Conservation (phyloP, 1,139 yeast species). For the Yamadazyma taylorii region DNA sequence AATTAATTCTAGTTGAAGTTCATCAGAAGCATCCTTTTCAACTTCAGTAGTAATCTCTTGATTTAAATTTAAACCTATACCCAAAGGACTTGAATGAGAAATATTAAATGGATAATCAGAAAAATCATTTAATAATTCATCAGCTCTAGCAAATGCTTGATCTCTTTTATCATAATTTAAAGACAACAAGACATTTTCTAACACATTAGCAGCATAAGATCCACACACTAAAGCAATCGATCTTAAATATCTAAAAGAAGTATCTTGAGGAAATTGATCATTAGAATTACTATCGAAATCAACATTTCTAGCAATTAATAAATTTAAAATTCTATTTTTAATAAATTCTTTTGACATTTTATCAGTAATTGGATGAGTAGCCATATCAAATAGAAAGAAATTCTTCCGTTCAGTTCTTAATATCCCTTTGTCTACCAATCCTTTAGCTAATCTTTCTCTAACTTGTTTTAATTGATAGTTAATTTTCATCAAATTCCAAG, state of each 20-base stretch:
- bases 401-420: slow-evolving; percentile 93
- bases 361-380: slow-evolving; percentile 96
- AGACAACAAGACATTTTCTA: slow-evolving; percentile 82
- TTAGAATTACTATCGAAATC: slow-evolving; percentile 50
- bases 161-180: slow-evolving; percentile 89
- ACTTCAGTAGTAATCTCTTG: slow-evolving; percentile 69
- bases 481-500: slow-evolving; percentile 95
- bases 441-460: slow-evolving; percentile 93
- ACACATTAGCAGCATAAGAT: slow-evolving; percentile 92
- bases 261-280: slow-evolving; percentile 66
- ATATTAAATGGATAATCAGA: slow-evolving; percentile 82
- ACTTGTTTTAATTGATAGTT: slow-evolving; percentile 96
- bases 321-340: slow-evolving; percentile 66
- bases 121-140: slow-evolving; percentile 79
- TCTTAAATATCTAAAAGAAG: slow-evolving; percentile 72
- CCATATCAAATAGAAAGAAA: slow-evolving; percentile 94
- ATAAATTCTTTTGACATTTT: slow-evolving; percentile 77
- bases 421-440: slow-evolving; percentile 96
- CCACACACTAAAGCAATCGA: slow-evolving; percentile 84
- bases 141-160: slow-evolving; percentile 89
- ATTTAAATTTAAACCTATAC: slow-evolving; percentile 75
- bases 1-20: slow-evolving; percentile 78
- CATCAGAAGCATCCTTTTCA: slow-evolving; percentile 53
- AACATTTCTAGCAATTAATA: slow-evolving; percentile 70
- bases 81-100: slow-evolving; percentile 56